Percentiles rank a stretch among this genome's conserved stretches.
phyloP scores from a whole-genome alignment of 148 eudicot species.

The Polygonum maritimum region DNA sequence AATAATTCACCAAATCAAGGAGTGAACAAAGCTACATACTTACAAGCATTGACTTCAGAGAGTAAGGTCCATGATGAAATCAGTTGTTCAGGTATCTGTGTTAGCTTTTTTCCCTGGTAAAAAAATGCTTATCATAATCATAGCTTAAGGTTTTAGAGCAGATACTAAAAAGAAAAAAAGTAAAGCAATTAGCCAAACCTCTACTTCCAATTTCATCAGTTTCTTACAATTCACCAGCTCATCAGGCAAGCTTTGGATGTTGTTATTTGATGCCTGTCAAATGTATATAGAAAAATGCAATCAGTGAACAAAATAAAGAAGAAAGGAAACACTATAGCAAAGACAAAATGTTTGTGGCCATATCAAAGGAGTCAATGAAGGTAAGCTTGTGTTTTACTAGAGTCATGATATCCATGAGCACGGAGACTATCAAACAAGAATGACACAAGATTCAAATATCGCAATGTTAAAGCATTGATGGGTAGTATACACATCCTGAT shows the following conservation, averaged over 20 bases:
- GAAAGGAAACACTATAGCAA: too few relatives aligned
- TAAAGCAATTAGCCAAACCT: constrained; percentile 40
- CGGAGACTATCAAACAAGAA: not conserved
- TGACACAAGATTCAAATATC: not conserved
- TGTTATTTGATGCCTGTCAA: constrained; percentile 75
- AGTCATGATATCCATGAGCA: not conserved
- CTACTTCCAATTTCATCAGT: constrained; percentile 62
- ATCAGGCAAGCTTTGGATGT: constrained; percentile 73
- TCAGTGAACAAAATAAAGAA: too few relatives aligned
- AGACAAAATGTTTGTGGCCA: too few relatives aligned
- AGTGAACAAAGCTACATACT: constrained; percentile 13
- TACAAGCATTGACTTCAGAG: constrained; percentile 86
- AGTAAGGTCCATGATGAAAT: constrained; percentile 76
- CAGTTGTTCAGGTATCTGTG: constrained; percentile 41
- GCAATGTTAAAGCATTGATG: not conserved
- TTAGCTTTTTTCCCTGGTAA: constrained; percentile 81
- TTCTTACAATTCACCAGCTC: constrained; percentile 60
- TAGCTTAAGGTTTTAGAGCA: not conserved
- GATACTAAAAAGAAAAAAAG: not conserved
- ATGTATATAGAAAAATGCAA: not conserved
- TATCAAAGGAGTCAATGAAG: too few relatives aligned
- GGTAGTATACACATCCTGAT: not conserved
- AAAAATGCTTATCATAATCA: constrained; percentile 1
- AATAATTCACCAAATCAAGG: constrained; percentile 6
- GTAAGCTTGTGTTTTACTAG: not conserved